Conservation (phyloP, 1,284 basidiomycete species). For the Fomitopsis palustris region DNA sequence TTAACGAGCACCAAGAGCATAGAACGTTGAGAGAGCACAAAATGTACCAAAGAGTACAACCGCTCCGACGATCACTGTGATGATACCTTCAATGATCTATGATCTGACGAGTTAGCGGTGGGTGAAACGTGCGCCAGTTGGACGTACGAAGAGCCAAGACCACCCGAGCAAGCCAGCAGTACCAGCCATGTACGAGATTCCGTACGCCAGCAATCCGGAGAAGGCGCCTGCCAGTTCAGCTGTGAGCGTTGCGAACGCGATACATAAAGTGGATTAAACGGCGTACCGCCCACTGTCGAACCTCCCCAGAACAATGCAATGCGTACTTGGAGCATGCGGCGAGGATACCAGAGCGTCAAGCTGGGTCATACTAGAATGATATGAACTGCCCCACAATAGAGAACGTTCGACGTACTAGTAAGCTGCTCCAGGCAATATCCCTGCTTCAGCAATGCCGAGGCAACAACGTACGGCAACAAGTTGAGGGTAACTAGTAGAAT, state of each 20-base stretch:
- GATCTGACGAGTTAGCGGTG: background rate
- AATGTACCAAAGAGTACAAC: conserved; percentile 41
- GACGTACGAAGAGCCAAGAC: conserved; percentile 45
- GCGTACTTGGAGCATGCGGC: conserved; percentile 31
- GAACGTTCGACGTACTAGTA: conserved; percentile 41
- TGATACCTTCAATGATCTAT: conserved; percentile 53
- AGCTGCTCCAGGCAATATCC: conserved; percentile 64
- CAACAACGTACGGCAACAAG: conserved; percentile 57
- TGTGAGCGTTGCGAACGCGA: background rate
- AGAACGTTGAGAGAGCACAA: too few relatives aligned
- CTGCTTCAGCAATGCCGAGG: conserved; percentile 66
- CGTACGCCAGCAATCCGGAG: conserved; percentile 38
- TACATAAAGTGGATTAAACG: conserved; percentile 13
- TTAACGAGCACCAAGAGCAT: background rate
- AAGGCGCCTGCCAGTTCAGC: conserved; percentile 24
- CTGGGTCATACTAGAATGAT: conserved; percentile 8
- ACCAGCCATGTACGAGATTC: conserved; percentile 40
- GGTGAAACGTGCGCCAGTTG: background rate
- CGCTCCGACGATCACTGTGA: conserved; percentile 44
- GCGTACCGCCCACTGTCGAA: conserved; percentile 23
- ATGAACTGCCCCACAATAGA: too few relatives aligned
- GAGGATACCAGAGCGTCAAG: conserved; percentile 32
- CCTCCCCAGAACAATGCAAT: conserved; percentile 35
- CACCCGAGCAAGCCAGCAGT: conserved; percentile 37
- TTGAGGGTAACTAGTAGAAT: conserved; percentile 48